These are phyloP conservation scores for Groenewaldozyma sp. DNA, from an alignment of 1,139 yeast genomes.

Conservation along the genomic window DNA sequence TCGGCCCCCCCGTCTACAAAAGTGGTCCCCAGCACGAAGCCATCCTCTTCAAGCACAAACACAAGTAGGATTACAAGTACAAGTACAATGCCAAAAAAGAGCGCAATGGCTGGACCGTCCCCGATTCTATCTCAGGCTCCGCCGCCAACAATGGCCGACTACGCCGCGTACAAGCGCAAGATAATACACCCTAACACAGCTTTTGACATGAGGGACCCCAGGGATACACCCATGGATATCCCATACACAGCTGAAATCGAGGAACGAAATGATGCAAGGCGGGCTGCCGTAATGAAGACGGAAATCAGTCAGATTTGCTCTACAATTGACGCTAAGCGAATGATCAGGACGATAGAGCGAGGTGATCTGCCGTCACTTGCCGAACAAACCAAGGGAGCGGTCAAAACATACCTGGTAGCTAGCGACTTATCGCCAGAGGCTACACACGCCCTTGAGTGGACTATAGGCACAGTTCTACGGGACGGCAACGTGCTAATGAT, in stretches of 20 bases:
- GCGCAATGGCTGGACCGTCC: too few relatives aligned
- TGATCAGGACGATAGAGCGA: conserved; percentile 60
- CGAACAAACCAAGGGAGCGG: conserved; percentile 10
- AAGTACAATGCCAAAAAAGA: not conserved
- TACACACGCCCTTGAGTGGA: conserved; percentile 79
- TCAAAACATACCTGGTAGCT: conserved; percentile 61
- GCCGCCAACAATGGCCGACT: conserved; percentile 46
- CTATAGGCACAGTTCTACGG: conserved; percentile 75
- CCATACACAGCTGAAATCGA: conserved; percentile 70
- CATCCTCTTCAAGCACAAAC: not conserved
- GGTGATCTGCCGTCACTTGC: conserved; percentile 56
- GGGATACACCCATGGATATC: conserved; percentile 24
- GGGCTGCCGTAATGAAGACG: conserved; percentile 53
- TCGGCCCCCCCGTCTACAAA: not conserved
- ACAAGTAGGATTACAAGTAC: not conserved
- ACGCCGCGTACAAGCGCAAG: conserved; percentile 36
- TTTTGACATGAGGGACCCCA: conserved; percentile 18
- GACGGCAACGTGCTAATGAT: conserved; percentile 79
- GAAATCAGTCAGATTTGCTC: conserved; percentile 55
- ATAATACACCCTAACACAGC: conserved; percentile 36
- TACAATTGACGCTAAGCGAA: conserved; percentile 41
- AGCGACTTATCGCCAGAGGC: conserved; percentile 83
- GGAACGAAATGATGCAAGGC: conserved; percentile 55
- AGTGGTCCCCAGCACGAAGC: not conserved
- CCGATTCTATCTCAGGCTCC: conserved; percentile 28